These are phyloP conservation scores for Globisporangium iwayamae DNA, from an alignment of 352 stramenopile species.

Conservation along the genomic window DNA sequence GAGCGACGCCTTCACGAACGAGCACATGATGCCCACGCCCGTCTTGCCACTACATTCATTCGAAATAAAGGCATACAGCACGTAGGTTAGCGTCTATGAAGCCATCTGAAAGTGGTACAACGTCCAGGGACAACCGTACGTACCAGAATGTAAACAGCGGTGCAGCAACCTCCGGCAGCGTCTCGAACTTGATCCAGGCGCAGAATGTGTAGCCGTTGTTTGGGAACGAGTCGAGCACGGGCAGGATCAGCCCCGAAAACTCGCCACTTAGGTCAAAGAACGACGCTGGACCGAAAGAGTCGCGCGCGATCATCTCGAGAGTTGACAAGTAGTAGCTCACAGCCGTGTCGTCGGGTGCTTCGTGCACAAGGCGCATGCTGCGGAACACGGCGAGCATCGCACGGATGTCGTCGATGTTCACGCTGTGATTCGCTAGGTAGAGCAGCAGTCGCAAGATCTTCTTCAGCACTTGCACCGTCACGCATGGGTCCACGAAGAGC, in stretches of 20 bases:
- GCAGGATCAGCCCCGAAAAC: slow-evolving; percentile 67
- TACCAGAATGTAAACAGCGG: slow-evolving; percentile 81
- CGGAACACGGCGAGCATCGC: slow-evolving; percentile 81
- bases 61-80: not conserved
- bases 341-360: slow-evolving; percentile 62
- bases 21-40: slow-evolving; percentile 74
- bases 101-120: not conserved
- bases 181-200: slow-evolving; percentile 84
- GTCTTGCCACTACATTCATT: slow-evolving; percentile 44
- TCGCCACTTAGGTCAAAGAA: slow-evolving; percentile 84
- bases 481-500: slow-evolving; percentile 55
- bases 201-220: slow-evolving; percentile 84
- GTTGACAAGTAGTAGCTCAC: slow-evolving; percentile 80
- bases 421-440: slow-evolving; percentile 76
- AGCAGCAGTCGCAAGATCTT: slow-evolving; percentile 75
- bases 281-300: slow-evolving; percentile 75
- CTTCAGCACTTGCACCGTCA: slow-evolving; percentile 64
- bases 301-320: slow-evolving; percentile 82
- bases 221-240: slow-evolving; percentile 67
- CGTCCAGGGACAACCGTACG: not conserved
- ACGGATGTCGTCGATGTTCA: slow-evolving; percentile 75
- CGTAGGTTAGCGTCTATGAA: slow-evolving; percentile 4
- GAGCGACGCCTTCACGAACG: slow-evolving; percentile 69
- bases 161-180: slow-evolving; percentile 57
- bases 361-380: slow-evolving; percentile 58